Base-by-base conservation (phyloP, 768 basidiomycete genomes). In the Lentinula aciculospora region DNA sequence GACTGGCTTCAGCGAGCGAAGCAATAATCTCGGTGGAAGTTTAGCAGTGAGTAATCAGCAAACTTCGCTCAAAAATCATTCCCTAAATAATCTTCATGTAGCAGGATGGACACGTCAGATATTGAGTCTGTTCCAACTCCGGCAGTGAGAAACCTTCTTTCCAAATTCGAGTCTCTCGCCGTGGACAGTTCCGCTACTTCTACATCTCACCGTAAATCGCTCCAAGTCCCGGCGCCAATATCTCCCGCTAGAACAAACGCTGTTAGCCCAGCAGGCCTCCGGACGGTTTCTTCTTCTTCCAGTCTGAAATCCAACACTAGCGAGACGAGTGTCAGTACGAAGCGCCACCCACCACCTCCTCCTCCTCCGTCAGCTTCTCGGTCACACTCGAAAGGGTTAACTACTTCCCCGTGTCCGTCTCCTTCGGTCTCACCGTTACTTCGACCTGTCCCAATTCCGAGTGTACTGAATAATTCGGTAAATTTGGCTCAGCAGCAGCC, bases 101-200 rank as follows among this genome's bases (percentile, higher is more conserved):
- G 50, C 8, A 37, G 2, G 48, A 50, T 58, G 48, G 57, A 59
- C 25, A 42, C 37, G n/a, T 23, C 58, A 32, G 70, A 77, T 60
- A 74, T 85, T 61, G 82, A 88, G 67, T 77, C 80, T 19, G 74
- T 72, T 3, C 76, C 84, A 36, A 73, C 78, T 17, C 81, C 81
- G 37, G 83, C 88, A 2, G 88, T 91, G 54, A 85, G 80, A 68
- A 88, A 78, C 59, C 74, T 92, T 17, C 81, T 81, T 45, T 88
- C 85, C 29, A 81, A 74, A 64, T 92, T 90, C 65, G 89, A 92
- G 66, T 79, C 83, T 63, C 71, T 89, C 25, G 84, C 87, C 3
- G 72, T 74, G 46, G 72, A 74, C 9, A 66, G 67, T 34, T 36
- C 59, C 32, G 39, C 66, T 40, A 23, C 62, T n/a, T n/a, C n/a